These are phyloP conservation scores for Coprinopsis marcescibilis DNA, from an alignment of 768 basidiomycete genomes.

Conservation along the genomic window DNA sequence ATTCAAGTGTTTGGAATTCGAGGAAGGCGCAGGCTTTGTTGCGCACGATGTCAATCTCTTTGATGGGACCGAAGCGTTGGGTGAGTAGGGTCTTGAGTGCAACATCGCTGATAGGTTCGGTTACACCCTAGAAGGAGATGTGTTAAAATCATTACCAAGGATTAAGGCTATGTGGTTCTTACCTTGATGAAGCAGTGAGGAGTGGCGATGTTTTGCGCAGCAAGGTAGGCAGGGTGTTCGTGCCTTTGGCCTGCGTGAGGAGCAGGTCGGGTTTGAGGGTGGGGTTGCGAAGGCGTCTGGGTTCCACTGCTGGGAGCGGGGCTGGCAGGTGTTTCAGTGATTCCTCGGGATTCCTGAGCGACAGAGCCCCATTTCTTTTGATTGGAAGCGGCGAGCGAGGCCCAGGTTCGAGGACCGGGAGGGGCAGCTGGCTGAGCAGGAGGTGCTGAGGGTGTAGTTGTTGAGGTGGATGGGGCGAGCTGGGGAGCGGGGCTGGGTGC, in stretches of 20 bases:
- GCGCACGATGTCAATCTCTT: slow-evolving; percentile 86
- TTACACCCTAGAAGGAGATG: slow-evolving; percentile 52
- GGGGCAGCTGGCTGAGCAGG: slow-evolving; percentile 32
- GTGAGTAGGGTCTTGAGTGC: slow-evolving; percentile 47
- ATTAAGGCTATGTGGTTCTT: slow-evolving; percentile 8
- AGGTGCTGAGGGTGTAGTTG: slow-evolving; percentile 23
- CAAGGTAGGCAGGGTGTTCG: slow-evolving; percentile 42
- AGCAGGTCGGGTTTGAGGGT: slow-evolving; percentile 18
- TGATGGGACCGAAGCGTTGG: slow-evolving; percentile 74
- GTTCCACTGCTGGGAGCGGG: slow-evolving; percentile 34
- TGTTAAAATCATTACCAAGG: slow-evolving; percentile 2
- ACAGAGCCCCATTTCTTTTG: slow-evolving; percentile 82
- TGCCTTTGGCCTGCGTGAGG: slow-evolving; percentile 26
- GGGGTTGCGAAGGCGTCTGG: slow-evolving; percentile 25
- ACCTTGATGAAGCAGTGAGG: slow-evolving; percentile 93
- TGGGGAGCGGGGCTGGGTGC: slow-evolving; percentile 27
- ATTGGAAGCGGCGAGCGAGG: slow-evolving; percentile 82
- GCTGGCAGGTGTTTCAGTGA: slow-evolving; percentile 54
- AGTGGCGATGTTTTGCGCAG: slow-evolving; percentile 60
- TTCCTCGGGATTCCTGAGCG: slow-evolving; percentile 70
- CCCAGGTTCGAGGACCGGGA: slow-evolving; percentile 79
- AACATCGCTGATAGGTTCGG: slow-evolving; percentile 52
- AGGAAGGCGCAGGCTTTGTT: slow-evolving; percentile 90
- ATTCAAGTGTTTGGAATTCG: slow-evolving; percentile 74
- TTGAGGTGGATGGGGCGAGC: slow-evolving; percentile 23